These are phyloP conservation scores for Lobulomyces angularis DNA, from an alignment of 192 early-diverging fungal genomes.

Conservation along the genomic window DNA sequence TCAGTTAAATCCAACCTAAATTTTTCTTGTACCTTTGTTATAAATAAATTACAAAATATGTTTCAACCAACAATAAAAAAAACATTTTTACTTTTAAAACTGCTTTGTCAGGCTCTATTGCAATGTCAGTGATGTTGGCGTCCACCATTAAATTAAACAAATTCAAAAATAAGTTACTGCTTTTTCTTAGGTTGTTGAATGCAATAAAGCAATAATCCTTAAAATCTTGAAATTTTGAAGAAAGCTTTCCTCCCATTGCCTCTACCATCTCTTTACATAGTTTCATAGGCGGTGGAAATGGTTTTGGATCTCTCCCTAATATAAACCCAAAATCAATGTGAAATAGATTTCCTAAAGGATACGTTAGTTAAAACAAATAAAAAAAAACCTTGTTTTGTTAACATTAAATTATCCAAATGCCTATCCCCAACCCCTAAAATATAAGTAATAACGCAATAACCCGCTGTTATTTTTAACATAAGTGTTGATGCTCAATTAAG, in stretches of 20 bases:
- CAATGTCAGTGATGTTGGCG: conserved; percentile 92
- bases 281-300: conserved; percentile 99
- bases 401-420: conserved; percentile 89
- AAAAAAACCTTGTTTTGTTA: conserved; percentile 64
- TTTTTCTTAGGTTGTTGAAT: conserved; percentile 84
- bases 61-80: not conserved
- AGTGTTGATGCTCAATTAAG: conserved; percentile 2
- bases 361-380: not conserved
- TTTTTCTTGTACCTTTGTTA: conserved; percentile 77
- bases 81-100: conserved; percentile 63
- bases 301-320: conserved; percentile 95
- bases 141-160: conserved; percentile 97
- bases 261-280: conserved; percentile 99
- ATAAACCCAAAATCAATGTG: conserved; percentile 99
- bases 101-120: conserved; percentile 93
- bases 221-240: conserved; percentile 81
- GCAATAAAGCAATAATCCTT: conserved; percentile 87
- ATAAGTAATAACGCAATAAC: conserved; percentile 98
- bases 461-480: conserved; percentile 42
- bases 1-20: conserved; percentile 82
- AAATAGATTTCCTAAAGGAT: conserved; percentile 62
- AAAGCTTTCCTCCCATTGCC: conserved; percentile 90
- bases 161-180: conserved; percentile 91
- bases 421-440: conserved; percentile 94
- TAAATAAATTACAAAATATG: not conserved